phyloP scores from a whole-genome alignment of 2,329 filamentous ascomycete species.

The Plenodomus biglobosus region DNA sequence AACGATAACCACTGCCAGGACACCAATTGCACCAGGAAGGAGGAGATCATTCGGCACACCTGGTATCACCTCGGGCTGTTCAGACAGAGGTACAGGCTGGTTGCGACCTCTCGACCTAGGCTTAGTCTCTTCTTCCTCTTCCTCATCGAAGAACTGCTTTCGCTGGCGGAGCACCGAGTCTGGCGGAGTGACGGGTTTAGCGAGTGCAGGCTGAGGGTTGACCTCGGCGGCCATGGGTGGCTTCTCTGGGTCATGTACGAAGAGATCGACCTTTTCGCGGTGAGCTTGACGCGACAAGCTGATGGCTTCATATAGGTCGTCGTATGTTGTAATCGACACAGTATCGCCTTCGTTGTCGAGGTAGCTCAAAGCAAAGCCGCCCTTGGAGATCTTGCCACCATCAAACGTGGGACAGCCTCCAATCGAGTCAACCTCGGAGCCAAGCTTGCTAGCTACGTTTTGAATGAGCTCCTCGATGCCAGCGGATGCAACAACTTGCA shows the following conservation, averaged over 20 bases:
- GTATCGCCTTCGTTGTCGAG: slow-evolving; percentile 96
- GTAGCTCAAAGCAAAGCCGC: slow-evolving; percentile 91
- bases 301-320: slow-evolving; percentile 89
- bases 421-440: slow-evolving; percentile 76
- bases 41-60: slow-evolving; percentile 94
- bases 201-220: slow-evolving; percentile 59
- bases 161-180: slow-evolving; percentile 54
- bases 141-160: slow-evolving; percentile 53
- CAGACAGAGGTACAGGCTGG: slow-evolving; percentile 49
- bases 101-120: slow-evolving; percentile 39
- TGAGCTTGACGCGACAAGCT: slow-evolving; percentile 73
- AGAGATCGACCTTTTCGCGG: slow-evolving; percentile 93
- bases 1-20: slow-evolving; percentile 90
- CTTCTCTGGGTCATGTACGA: slow-evolving; percentile 90
- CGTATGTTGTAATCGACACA: slow-evolving; percentile 93
- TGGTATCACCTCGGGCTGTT: slow-evolving; percentile 77
- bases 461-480: slow-evolving; percentile 78
- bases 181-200: slow-evolving; percentile 55
- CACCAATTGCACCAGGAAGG: slow-evolving; percentile 89
- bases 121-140: slow-evolving; percentile 61
- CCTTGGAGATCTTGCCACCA: slow-evolving; percentile 73
- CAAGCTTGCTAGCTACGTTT: slow-evolving; percentile 81
- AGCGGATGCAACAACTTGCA: slow-evolving; percentile 79
- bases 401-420: slow-evolving; percentile 78
- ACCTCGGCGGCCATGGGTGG: slow-evolving; percentile 71